Conservation (phyloP, 805 yeast species). For the Scheffersomyces amazonensis region DNA sequence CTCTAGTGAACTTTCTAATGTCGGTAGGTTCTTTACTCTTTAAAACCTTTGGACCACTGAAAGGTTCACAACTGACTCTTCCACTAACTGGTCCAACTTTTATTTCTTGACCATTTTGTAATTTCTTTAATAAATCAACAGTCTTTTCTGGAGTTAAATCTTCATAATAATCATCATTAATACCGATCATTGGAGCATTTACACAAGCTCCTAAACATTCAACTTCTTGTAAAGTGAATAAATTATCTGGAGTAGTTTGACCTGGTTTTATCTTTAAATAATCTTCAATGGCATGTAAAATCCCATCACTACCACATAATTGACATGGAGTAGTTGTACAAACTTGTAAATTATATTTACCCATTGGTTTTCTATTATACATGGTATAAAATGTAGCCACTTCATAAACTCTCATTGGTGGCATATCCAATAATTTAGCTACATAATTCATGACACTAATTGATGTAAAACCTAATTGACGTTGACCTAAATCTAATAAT, state of each 20-base stretch:
- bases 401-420: conserved; percentile 92
- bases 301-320: conserved; percentile 77
- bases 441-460: conserved; percentile 88
- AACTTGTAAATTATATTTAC: conserved; percentile 77
- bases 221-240: conserved; percentile 81
- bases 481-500: conserved; percentile 79
- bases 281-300: conserved; percentile 64
- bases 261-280: conserved; percentile 69
- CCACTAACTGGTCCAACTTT: conserved; percentile 68
- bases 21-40: conserved; percentile 61
- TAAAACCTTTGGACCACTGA: conserved; percentile 64
- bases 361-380: conserved; percentile 86
- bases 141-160: conserved; percentile 72
- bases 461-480: conserved; percentile 83
- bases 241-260: conserved; percentile 69
- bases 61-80: conserved; percentile 76
- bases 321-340: conserved; percentile 92
- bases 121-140: conserved; percentile 55
- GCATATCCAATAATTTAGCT: conserved; percentile 80
- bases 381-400: conserved; percentile 91
- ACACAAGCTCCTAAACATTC: conserved; percentile 93
- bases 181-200: conserved; percentile 84
- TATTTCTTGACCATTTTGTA: conserved; percentile 61
- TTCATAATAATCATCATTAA: conserved; percentile 80
- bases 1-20: conserved; percentile 66